These are phyloP conservation scores for Sporothrix curviconia DNA, from an alignment of 2,329 filamentous ascomycete genomes.

Conservation along the genomic window DNA sequence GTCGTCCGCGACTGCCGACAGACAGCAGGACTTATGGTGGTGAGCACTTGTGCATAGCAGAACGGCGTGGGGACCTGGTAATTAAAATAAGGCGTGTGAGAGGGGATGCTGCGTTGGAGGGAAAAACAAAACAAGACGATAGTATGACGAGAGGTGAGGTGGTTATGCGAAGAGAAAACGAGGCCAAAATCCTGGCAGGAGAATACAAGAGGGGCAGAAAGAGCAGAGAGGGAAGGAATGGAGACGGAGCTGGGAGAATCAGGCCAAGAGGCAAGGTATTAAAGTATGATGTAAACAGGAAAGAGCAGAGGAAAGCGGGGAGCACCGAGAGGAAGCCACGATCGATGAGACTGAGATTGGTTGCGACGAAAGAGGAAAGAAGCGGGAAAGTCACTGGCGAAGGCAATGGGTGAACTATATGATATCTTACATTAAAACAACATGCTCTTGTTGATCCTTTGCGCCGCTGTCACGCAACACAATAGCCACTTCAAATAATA, in stretches of 20 bases:
- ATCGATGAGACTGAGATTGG: constrained; percentile 5
- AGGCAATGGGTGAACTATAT: neutral
- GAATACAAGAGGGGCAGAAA: no score
- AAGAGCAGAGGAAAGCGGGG: neutral
- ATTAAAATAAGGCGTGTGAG: no score
- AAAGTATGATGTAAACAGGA: neutral
- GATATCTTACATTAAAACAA: no score
- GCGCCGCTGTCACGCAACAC: no score
- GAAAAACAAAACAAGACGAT: neutral
- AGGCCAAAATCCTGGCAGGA: no score
- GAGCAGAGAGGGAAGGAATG: no score
- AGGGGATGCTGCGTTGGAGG: no score
- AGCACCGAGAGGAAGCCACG: neutral
- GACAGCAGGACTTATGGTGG: neutral
- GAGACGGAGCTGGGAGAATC: neutral
- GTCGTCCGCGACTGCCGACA: neutral
- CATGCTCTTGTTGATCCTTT: no score
- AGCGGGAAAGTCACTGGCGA: neutral
- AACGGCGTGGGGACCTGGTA: neutral
- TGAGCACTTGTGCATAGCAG: neutral
- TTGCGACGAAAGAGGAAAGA: neutral
- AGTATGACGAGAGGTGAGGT: neutral
- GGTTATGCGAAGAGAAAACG: neutral
- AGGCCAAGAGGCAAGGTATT: neutral
- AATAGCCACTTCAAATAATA: no score